Evolutionary conservation across 495 filamentous ascomycete genomes (phyloP).

Genomic region (Penicillium dipodomyicola): DNA sequence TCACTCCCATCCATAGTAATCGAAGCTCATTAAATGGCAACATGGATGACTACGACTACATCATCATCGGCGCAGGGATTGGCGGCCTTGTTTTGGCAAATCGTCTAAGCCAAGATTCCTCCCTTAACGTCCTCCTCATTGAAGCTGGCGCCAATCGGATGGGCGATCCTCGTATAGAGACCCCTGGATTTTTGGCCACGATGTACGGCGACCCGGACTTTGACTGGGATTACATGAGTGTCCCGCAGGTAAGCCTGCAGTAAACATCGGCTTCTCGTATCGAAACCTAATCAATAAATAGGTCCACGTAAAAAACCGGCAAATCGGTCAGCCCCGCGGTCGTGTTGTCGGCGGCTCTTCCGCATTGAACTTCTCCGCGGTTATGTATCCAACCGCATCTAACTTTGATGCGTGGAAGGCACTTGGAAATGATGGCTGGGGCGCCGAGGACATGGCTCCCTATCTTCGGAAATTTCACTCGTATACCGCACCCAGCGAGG

Average conservation of each 20-base stretch:
- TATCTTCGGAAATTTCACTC: constrained; percentile 37
- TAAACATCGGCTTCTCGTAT: background rate
- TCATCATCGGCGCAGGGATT: constrained; percentile 45
- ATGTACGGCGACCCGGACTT: constrained; percentile 48
- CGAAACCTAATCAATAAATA: background rate
- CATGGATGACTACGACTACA: constrained; percentile 30
- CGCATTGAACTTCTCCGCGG: constrained; percentile 43
- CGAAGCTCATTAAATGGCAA: background rate
- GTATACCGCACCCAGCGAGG: constrained; percentile 16
- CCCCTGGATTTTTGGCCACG: constrained; percentile 41
- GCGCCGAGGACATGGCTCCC: constrained; percentile 44
- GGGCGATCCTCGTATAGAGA: constrained; percentile 42
- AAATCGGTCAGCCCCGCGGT: constrained; percentile 40
- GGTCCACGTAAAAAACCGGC: constrained; percentile 24
- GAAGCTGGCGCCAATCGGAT: constrained; percentile 51
- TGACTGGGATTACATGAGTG: constrained; percentile 54
- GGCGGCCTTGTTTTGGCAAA: constrained; percentile 49
- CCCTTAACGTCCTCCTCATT: constrained; percentile 47
- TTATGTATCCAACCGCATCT: constrained; percentile 27
- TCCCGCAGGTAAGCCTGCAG: constrained; percentile 44
- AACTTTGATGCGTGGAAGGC: constrained; percentile 49
- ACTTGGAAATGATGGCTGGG: constrained; percentile 54
- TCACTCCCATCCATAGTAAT: background rate
- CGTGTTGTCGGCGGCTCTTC: constrained; percentile 57
- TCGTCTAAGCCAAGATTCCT: constrained; percentile 42